These are phyloP conservation scores for Chlorella vulgaris DNA, from an alignment of 139 green algal species.

Conservation along the genomic window DNA sequence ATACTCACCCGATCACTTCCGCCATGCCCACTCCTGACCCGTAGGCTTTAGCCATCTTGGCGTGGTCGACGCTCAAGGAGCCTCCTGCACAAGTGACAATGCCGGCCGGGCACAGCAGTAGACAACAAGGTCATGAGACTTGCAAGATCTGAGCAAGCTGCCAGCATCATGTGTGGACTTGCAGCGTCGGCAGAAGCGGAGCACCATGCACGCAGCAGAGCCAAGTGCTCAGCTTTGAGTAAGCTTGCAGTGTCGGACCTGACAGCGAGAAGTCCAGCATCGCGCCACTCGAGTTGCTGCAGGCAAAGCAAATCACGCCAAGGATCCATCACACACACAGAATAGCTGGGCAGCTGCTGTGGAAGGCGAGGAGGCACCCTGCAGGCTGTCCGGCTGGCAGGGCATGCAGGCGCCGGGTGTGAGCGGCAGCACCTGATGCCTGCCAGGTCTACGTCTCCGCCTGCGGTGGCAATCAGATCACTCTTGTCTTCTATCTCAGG, in stretches of 20 bases:
- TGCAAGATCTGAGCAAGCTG: no score
- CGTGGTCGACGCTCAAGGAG: not conserved
- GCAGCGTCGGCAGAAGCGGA: no score
- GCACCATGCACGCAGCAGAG: no score
- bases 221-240: no score
- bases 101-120: no score
- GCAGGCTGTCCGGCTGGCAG: no score
- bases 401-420: not conserved
- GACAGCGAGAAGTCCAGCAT: constrained; percentile 29
- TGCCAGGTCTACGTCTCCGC: not conserved
- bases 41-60: constrained; percentile 14
- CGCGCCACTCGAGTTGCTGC: constrained; percentile 4
- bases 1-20: constrained; percentile 13
- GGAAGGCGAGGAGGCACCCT: no score
- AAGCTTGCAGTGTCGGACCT: no score
- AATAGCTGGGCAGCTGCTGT: no score
- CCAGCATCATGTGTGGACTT: no score
- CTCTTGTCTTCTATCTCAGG: constrained; percentile 24
- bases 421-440: not conserved
- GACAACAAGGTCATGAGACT: no score
- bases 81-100: constrained; percentile 7
- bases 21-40: not conserved
- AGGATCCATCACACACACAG: no score
- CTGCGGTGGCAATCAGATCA: constrained; percentile 6
- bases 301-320: not conserved